A percentile compares a stretch with the other conserved stretches of the same genome.
These are phyloP conservation scores for Chlorella sorokiniana DNA, from an alignment of 139 green algal genomes.

Conservation along the genomic window DNA sequence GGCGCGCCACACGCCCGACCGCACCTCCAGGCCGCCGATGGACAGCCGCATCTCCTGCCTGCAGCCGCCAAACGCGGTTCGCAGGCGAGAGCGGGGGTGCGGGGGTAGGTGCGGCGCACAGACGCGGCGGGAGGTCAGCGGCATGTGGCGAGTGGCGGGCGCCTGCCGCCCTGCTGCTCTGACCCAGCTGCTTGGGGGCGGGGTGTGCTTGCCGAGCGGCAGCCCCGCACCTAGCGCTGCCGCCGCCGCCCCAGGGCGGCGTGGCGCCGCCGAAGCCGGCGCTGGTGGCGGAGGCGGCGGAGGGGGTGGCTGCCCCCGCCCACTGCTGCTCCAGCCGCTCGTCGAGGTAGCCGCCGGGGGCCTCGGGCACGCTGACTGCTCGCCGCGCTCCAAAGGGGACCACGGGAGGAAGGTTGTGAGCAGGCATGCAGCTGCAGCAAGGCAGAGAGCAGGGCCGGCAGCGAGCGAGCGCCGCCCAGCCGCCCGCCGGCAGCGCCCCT, in stretches of 20 bases:
- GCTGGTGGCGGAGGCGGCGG: background rate
- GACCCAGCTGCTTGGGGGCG: too few relatives aligned
- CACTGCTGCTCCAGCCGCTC: slow-evolving; percentile 41
- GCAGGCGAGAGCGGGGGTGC: background rate
- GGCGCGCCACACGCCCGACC: slow-evolving; percentile 26
- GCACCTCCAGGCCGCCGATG: slow-evolving; percentile 27
- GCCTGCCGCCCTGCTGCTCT: too few relatives aligned
- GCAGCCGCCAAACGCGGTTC: background rate
- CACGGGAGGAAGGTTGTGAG: slow-evolving; percentile 8
- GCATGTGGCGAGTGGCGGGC: too few relatives aligned
- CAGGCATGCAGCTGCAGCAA: slow-evolving; percentile 21
- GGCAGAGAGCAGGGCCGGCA: too few relatives aligned
- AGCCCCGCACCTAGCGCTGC: too few relatives aligned
- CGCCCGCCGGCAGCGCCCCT: too few relatives aligned
- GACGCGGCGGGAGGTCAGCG: too few relatives aligned
- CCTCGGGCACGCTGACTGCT: slow-evolving; percentile 20
- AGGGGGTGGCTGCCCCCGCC: background rate
- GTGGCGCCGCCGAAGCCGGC: background rate
- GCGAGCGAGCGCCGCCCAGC: too few relatives aligned
- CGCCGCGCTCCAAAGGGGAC: background rate
- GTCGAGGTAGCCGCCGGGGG: slow-evolving; percentile 35
- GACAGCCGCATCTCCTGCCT: slow-evolving; percentile 35
- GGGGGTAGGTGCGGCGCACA: background rate
- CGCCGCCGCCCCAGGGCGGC: background rate
- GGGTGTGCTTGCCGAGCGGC: too few relatives aligned